These are phyloP conservation scores for Linnemannia hyalina DNA, from an alignment of 192 early-diverging fungal genomes.

Conservation along the genomic window DNA sequence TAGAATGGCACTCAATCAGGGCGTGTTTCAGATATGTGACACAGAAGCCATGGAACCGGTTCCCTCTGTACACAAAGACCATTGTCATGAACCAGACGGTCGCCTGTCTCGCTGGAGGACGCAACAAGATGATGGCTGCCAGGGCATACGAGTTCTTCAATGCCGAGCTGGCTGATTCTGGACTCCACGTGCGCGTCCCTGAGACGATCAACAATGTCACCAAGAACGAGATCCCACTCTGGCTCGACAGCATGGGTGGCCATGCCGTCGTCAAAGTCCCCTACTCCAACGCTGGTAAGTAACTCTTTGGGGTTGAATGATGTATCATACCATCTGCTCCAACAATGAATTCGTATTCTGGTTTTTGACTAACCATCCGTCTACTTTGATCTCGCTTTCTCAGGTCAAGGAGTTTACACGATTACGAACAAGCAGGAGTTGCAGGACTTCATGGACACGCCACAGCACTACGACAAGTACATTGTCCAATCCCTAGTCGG, in stretches of 20 bases:
- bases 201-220: constrained; percentile 91
- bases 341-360: not conserved
- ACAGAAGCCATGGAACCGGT: constrained; percentile 90
- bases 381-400: not conserved
- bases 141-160: constrained; percentile 90
- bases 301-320: not conserved
- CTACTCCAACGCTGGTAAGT: constrained; percentile 85
- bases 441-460: constrained; percentile 76
- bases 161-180: constrained; percentile 78
- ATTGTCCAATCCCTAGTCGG: constrained; percentile 92
- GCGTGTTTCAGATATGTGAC: constrained; percentile 93
- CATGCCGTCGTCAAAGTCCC: constrained; percentile 89
- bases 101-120: constrained; percentile 87
- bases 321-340: not conserved
- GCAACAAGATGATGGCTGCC: constrained; percentile 93
- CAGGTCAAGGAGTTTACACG: constrained; percentile 91
- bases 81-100: constrained; percentile 86
- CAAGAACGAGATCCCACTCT: constrained; percentile 83
- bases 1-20: constrained; percentile 85
- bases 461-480: constrained; percentile 92
- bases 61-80: constrained; percentile 82
- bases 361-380: not conserved
- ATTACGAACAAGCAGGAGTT: constrained; percentile 85
- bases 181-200: constrained; percentile 78
- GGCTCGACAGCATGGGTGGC: constrained; percentile 87